phyloP scores from a whole-genome alignment of 164 flowering plant genomes.

The Vitis cinerea region DNA sequence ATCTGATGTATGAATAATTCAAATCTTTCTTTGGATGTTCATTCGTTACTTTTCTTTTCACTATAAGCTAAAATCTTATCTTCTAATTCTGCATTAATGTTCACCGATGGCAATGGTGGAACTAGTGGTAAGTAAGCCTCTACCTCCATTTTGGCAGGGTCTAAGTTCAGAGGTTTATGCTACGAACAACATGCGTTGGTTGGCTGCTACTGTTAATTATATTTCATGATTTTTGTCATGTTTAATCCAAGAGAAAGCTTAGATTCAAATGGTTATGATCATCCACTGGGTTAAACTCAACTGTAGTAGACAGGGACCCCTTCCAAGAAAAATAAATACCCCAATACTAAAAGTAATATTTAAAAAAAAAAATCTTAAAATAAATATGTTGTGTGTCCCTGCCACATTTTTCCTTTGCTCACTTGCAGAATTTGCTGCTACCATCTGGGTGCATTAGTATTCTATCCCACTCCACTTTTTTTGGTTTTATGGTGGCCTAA shows the following conservation, averaged over 20 bases:
- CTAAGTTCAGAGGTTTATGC: too few relatives aligned
- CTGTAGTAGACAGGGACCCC: too few relatives aligned
- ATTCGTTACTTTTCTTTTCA: not conserved
- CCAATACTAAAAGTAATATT: too few relatives aligned
- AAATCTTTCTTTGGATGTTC: constrained; percentile 3
- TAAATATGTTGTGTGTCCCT: not conserved
- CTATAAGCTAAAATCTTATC: too few relatives aligned
- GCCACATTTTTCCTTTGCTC: too few relatives aligned
- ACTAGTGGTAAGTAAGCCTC: not conserved
- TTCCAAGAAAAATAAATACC: too few relatives aligned
- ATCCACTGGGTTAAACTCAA: not conserved
- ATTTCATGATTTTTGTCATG: not conserved
- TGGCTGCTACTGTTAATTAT: not conserved
- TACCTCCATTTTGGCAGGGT: not conserved
- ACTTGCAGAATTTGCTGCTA: too few relatives aligned
- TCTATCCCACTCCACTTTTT: not conserved
- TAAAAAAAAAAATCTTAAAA: too few relatives aligned
- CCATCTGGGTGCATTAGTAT: not conserved
- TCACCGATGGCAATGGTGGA: constrained; percentile 1
- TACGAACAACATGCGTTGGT: too few relatives aligned
- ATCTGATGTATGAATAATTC: constrained; percentile 44
- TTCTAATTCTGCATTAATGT: not conserved
- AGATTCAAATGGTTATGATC: not conserved
- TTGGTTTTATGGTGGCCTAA: not conserved
- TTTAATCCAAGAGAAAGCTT: not conserved